phyloP scores from a whole-genome alignment of 2,329 filamentous ascomycete species.

The Neofusicoccum cordaticola region DNA sequence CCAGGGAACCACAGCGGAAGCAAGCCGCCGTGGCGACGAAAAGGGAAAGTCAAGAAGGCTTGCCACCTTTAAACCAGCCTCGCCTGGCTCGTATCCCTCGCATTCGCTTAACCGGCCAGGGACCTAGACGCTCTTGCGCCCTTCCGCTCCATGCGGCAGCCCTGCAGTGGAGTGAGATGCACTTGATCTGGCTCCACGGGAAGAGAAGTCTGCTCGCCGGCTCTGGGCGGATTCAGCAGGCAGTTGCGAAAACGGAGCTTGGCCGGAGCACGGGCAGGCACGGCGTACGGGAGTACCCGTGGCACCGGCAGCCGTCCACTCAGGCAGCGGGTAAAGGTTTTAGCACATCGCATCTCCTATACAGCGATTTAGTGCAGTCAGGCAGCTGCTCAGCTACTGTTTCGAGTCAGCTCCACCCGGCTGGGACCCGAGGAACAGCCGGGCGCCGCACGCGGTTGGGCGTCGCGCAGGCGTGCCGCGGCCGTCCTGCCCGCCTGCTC shows the following conservation, averaged over 20 bases:
- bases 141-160: neutral
- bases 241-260: neutral
- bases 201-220: neutral
- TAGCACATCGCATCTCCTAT: neutral
- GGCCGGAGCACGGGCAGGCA: no score
- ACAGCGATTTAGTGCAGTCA: neutral
- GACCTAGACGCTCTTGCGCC: neutral
- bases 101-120: neutral
- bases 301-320: no score
- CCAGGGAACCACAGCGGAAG: neutral
- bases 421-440: neutral
- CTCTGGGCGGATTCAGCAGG: neutral
- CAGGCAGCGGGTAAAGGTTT: neutral
- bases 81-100: neutral
- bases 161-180: neutral
- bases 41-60: neutral
- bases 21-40: neutral
- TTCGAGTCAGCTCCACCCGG: neutral
- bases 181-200: neutral
- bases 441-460: neutral
- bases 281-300: no score
- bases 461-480: neutral
- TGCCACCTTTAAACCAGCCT: neutral
- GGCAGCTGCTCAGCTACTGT: neutral
- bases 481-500: neutral